These are phyloP conservation scores for Wickerhamiella kazuoi DNA, from an alignment of 805 yeast species.

Conservation along the genomic window DNA sequence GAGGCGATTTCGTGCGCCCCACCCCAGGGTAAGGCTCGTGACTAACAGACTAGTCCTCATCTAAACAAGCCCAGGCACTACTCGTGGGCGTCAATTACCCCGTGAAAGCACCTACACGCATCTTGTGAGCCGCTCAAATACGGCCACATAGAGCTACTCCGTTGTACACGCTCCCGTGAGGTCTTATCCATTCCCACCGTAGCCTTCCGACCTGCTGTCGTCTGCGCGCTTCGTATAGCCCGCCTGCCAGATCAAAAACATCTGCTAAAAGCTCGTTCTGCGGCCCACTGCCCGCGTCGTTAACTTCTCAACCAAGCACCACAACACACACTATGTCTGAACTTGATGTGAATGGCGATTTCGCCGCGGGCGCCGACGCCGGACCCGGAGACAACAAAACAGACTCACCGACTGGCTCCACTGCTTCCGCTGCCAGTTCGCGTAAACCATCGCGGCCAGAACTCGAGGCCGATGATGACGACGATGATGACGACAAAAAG, in stretches of 20 bases:
- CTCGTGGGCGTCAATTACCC: no score
- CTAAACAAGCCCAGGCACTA: background rate
- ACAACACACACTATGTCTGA: slow-evolving; percentile 3
- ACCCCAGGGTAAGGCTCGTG: background rate
- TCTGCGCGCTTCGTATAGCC: background rate
- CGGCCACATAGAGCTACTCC: no score
- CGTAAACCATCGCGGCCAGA: background rate
- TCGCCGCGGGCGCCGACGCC: background rate
- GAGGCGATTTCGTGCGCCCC: no score
- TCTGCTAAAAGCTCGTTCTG: background rate
- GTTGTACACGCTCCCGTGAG: background rate
- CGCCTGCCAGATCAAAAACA: no score
- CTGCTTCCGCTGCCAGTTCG: background rate
- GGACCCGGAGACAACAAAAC: background rate
- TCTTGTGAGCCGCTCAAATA: no score
- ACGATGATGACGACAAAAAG: slow-evolving; percentile 28
- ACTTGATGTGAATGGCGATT: slow-evolving; percentile 1
- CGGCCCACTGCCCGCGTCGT: background rate
- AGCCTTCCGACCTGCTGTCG: background rate
- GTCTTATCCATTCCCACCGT: background rate
- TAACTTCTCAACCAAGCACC: background rate
- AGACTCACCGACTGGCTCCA: background rate
- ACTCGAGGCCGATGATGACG: slow-evolving; percentile 27
- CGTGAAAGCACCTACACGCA: no score
- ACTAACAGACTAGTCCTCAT: slow-evolving; percentile 1